Evolutionary conservation across 306 rosid species (phyloP).

Genomic region (Cajanus cajan): DNA sequence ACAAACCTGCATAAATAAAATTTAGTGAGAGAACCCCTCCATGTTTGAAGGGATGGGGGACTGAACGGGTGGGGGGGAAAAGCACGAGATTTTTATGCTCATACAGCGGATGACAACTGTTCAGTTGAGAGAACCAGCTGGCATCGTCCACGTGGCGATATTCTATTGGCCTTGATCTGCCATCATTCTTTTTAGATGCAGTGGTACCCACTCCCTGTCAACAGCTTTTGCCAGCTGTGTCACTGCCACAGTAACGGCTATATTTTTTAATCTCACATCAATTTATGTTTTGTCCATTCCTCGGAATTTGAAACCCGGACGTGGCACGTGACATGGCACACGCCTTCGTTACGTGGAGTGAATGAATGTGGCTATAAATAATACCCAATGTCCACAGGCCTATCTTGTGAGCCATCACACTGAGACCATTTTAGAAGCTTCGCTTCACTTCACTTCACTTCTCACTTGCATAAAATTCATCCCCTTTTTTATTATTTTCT

Average conservation of each 20-base stretch:
- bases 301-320: conserved; percentile 36
- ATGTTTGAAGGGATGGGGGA: background rate
- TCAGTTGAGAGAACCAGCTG: conserved; percentile 58
- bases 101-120: conserved; percentile 60
- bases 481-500: background rate
- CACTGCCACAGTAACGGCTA: conserved; percentile 56
- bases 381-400: background rate
- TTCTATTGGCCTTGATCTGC: background rate
- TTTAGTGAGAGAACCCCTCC: no score
- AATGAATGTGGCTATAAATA: conserved; percentile 57
- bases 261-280: conserved; percentile 30
- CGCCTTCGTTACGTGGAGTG: conserved; percentile 13
- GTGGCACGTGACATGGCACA: conserved; percentile 53
- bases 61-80: conserved; percentile 29
- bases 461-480: background rate
- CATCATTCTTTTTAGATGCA: conserved; percentile 11
- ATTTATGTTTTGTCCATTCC: conserved; percentile 3
- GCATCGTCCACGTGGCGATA: background rate
- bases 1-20: background rate
- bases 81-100: conserved; percentile 16
- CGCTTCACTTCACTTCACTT: conserved; percentile 12
- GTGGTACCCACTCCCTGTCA: conserved; percentile 28
- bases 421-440: conserved; percentile 29
- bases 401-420: conserved; percentile 3
- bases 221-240: conserved; percentile 67